Evolutionary conservation across 345 rosid species (phyloP).

Genomic region (Erodium maritimum): DNA sequence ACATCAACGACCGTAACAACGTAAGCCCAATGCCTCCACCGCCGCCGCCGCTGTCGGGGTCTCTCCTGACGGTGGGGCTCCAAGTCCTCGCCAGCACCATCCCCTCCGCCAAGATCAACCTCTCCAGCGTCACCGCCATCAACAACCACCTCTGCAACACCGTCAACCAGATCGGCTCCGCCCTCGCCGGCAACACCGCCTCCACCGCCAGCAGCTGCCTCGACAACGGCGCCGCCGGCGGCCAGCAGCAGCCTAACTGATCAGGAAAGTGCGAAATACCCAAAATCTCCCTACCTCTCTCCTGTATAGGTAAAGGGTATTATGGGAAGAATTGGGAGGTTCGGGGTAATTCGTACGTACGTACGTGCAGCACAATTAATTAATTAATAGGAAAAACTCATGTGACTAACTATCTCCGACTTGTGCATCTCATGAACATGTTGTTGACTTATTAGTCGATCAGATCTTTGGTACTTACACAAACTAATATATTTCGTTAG

Average conservation of each 20-base stretch:
- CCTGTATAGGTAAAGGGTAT: slow-evolving; percentile 1
- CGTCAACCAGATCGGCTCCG: slow-evolving; percentile 53
- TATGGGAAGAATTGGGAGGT: too few relatives aligned
- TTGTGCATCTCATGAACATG: too few relatives aligned
- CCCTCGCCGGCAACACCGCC: slow-evolving; percentile 13
- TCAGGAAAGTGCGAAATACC: slow-evolving; percentile 25
- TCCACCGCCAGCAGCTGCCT: slow-evolving; percentile 22
- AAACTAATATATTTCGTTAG: too few relatives aligned
- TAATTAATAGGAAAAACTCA: too few relatives aligned
- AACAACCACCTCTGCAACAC: slow-evolving; percentile 59
- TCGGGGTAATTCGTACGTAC: slow-evolving; percentile 1
- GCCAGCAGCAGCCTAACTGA: slow-evolving; percentile 9
- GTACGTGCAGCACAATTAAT: background rate
- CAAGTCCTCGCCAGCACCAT: slow-evolving; percentile 68
- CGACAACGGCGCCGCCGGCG: slow-evolving; percentile 1
- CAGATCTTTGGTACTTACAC: too few relatives aligned
- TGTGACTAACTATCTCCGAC: too few relatives aligned
- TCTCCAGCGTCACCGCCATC: slow-evolving; percentile 52
- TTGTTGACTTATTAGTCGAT: too few relatives aligned
- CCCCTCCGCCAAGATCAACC: slow-evolving; percentile 59
- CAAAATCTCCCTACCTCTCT: slow-evolving; percentile 20
- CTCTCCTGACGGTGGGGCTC: slow-evolving; percentile 71
- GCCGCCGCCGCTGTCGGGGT: slow-evolving; percentile 15
- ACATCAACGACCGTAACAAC: too few relatives aligned
- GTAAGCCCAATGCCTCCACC: too few relatives aligned